Percentiles rank a stretch among this genome's conserved stretches.
phyloP scores from a whole-genome alignment of 1,284 basidiomycete genomes.

The Sanghuangporus weigelae region DNA sequence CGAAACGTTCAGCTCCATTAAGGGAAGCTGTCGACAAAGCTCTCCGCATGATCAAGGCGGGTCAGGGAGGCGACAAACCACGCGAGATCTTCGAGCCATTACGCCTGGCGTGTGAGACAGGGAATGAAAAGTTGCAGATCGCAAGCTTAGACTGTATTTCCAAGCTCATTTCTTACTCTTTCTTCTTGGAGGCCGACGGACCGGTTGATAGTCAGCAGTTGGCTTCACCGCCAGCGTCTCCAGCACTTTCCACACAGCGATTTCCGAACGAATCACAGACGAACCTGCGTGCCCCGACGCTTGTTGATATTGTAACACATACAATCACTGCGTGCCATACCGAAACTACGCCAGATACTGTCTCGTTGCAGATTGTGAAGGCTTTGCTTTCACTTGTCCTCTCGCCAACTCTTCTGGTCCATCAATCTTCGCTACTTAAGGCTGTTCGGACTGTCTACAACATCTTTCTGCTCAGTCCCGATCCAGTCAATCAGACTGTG shows the following conservation, averaged over 20 bases:
- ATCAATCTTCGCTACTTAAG: slow-evolving; percentile 91
- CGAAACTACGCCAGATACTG: slow-evolving; percentile 81
- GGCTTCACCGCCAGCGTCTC: slow-evolving; percentile 69
- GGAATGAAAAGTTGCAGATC: slow-evolving; percentile 87
- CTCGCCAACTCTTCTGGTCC: slow-evolving; percentile 81
- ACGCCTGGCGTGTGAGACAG: slow-evolving; percentile 89
- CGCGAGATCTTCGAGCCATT: slow-evolving; percentile 91
- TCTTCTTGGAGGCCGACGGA: slow-evolving; percentile 71
- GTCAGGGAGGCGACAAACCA: slow-evolving; percentile 65
- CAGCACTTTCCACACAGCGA: slow-evolving; percentile 41
- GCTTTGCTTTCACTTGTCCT: slow-evolving; percentile 85
- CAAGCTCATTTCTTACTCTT: slow-evolving; percentile 93
- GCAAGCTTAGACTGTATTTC: slow-evolving; percentile 94
- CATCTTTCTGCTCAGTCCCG: slow-evolving; percentile 85
- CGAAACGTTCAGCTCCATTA: slow-evolving; percentile 77
- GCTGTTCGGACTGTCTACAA: slow-evolving; percentile 97
- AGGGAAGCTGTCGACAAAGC: slow-evolving; percentile 80
- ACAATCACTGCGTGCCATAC: slow-evolving; percentile 92
- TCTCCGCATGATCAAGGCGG: slow-evolving; percentile 74
- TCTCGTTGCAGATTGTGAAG: slow-evolving; percentile 94
- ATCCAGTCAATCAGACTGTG: slow-evolving; percentile 91
- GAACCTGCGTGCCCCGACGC: slow-evolving; percentile 52
- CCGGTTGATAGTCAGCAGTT: slow-evolving; percentile 31
- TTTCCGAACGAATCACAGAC: slow-evolving; percentile 45
- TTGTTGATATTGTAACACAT: slow-evolving; percentile 88